Percentiles rank a stretch among this genome's conserved stretches.
Conservation (phyloP, 306 rosid genomes). For the Pyrus pyrifolia region DNA sequence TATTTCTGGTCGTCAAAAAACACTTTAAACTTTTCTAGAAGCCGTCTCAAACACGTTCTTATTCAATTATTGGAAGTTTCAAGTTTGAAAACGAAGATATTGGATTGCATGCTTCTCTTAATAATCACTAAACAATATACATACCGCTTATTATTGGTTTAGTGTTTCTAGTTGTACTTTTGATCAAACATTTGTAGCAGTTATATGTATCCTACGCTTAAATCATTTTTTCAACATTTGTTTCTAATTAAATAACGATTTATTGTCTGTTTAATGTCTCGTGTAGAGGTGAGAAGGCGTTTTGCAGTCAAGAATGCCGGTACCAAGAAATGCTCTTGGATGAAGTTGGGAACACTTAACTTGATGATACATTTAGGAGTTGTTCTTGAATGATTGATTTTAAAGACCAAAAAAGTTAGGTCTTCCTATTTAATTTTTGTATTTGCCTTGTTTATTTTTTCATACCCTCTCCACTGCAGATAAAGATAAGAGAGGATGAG, state of each 20-base stretch:
- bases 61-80: not conserved
- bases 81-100: not conserved
- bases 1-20: too few species aligned
- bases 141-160: not conserved
- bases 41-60: not conserved
- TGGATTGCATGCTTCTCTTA: not conserved
- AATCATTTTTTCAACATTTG: not conserved
- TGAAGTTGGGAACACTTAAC: constrained; percentile 39
- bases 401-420: not conserved
- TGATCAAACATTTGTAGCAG: too few species aligned
- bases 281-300: constrained; percentile 83
- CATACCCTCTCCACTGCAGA: constrained; percentile 32
- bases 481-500: constrained; percentile 58
- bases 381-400: constrained; percentile 13
- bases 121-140: not conserved
- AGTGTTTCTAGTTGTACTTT: not conserved
- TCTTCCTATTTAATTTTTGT: not conserved
- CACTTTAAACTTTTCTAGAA: too few species aligned
- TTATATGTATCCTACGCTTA: too few species aligned
- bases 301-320: constrained; percentile 81
- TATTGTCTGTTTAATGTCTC: not conserved
- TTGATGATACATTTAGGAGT: constrained; percentile 20
- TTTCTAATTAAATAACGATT: too few species aligned
- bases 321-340: constrained; percentile 71
- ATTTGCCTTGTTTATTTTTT: not conserved